Base-by-base conservation (phyloP, 768 basidiomycete species). In the Aureoboletus auriporus region DNA sequence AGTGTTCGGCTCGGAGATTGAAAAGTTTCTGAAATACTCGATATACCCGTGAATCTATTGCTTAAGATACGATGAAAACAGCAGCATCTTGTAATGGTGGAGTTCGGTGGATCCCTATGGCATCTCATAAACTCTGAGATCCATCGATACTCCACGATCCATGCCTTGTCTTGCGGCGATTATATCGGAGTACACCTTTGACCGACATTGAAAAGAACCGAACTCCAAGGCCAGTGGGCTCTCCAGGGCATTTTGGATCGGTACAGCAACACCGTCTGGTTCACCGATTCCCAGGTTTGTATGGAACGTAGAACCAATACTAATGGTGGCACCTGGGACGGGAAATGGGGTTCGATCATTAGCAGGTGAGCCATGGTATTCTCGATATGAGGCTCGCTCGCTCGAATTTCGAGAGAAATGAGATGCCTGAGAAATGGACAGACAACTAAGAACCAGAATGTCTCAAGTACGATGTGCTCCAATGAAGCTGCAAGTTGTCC, bases 21-120 rank as follows among this genome's bases (percentile, higher is more conserved):
- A 42, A 30, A 40, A 53, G 0, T 5, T 8, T 33, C 57, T 66
- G 41, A 71, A 76, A 9, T 60, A 58, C 4, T 68, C 64, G 5
- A 81, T 64, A 27, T 73, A 70, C 0, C 38, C 31, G 8, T 59
- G 52, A 5, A 72, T 62, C 0, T 54, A 59, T 1, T 37, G 17
- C n/a, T 28, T 63, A 20, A 47, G 36, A n/a, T 39, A 36, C 7
- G 30, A 37, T 37, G 5, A 39, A 10, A 36, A 44, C 1, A 27
- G 51, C 13, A 20, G 5, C 16, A 28, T 23, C 16, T 7, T 3
- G 11, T 2, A 29, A 30, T 6, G 23, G 43, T 12, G 20, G 39
- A 44, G 62, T n/a, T n/a, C n/a, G n/a, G n/a, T n/a, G n/a, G n/a
- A n/a, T n/a, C n/a, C n/a, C n/a, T n/a, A n/a, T n/a, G n/a, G n/a